These are phyloP conservation scores for Geotrichum fermentans DNA, from an alignment of 1,139 yeast species.

Conservation along the genomic window DNA sequence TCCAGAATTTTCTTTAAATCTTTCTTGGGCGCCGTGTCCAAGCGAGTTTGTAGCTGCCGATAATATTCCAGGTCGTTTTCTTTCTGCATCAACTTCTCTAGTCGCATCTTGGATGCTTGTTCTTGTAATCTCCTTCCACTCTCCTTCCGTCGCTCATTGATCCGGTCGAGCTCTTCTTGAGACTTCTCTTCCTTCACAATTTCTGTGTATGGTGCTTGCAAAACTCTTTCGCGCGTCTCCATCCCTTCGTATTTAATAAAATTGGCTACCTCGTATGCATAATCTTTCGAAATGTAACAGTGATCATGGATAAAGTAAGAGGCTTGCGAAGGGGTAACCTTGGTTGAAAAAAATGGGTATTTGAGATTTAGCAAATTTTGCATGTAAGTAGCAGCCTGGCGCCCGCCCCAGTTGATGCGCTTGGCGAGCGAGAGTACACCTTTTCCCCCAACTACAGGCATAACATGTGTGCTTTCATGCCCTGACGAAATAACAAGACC, in stretches of 20 bases:
- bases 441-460: slow-evolving; percentile 68
- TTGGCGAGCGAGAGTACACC: slow-evolving; percentile 67
- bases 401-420: slow-evolving; percentile 91
- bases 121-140: slow-evolving; percentile 87
- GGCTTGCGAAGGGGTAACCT: slow-evolving; percentile 59
- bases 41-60: slow-evolving; percentile 50
- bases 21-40: slow-evolving; percentile 47
- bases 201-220: slow-evolving; percentile 79
- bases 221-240: slow-evolving; percentile 62
- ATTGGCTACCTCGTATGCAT: slow-evolving; percentile 55
- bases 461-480: slow-evolving; percentile 72
- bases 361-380: slow-evolving; percentile 64
- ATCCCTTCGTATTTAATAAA: slow-evolving; percentile 59
- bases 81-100: slow-evolving; percentile 73
- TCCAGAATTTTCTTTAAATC: slow-evolving; percentile 48
- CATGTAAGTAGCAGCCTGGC: slow-evolving; percentile 61
- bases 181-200: slow-evolving; percentile 62
- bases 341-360: slow-evolving; percentile 87
- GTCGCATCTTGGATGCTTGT: slow-evolving; percentile 80
- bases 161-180: slow-evolving; percentile 73
- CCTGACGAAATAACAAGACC: slow-evolving; percentile 83
- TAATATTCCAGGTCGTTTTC: slow-evolving; percentile 78
- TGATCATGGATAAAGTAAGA: slow-evolving; percentile 65
- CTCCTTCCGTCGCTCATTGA: slow-evolving; percentile 76
- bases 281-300: slow-evolving; percentile 72